Conservation (phyloP, 805 yeast genomes). For the Ogataea pilisensis region DNA sequence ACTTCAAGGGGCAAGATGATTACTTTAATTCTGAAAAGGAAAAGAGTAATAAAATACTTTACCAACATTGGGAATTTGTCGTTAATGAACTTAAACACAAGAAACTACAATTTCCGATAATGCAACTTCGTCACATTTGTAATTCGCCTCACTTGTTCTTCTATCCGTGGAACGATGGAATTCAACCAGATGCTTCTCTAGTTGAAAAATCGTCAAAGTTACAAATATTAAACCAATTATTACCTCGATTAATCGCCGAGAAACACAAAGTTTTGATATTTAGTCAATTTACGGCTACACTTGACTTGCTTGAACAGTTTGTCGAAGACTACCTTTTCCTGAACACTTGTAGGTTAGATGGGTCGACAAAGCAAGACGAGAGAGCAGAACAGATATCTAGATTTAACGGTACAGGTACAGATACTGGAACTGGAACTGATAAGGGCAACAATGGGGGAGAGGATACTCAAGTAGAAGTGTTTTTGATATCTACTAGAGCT, state of each 20-base stretch:
- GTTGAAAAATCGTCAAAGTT: constrained; percentile 69
- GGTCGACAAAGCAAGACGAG: constrained; percentile 59
- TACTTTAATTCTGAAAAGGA: constrained; percentile 3
- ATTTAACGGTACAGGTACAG: constrained; percentile 37
- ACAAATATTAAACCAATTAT: constrained; percentile 60
- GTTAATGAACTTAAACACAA: constrained; percentile 44
- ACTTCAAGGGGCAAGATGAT: too few species aligned
- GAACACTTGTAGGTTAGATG: constrained; percentile 65
- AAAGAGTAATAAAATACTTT: constrained; percentile 6
- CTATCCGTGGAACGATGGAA: constrained; percentile 64
- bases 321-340: constrained; percentile 43
- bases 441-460: too few species aligned
- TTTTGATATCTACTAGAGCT: constrained; percentile 83
- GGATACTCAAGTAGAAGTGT: constrained; percentile 42
- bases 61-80: constrained; percentile 28
- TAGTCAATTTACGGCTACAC: constrained; percentile 78
- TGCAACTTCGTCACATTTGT: constrained; percentile 83
- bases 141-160: constrained; percentile 82
- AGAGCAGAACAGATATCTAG: constrained; percentile 59
- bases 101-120: constrained; percentile 60
- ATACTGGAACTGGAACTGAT: too few species aligned
- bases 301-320: constrained; percentile 81
- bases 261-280: constrained; percentile 65
- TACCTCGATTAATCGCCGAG: constrained; percentile 41
- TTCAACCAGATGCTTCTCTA: constrained; percentile 36